A percentile compares a stretch with the other conserved stretches of the same genome.
These are phyloP conservation scores for Metrosideros polymorpha DNA, from an alignment of 441 rosid genomes.

Conservation along the genomic window DNA sequence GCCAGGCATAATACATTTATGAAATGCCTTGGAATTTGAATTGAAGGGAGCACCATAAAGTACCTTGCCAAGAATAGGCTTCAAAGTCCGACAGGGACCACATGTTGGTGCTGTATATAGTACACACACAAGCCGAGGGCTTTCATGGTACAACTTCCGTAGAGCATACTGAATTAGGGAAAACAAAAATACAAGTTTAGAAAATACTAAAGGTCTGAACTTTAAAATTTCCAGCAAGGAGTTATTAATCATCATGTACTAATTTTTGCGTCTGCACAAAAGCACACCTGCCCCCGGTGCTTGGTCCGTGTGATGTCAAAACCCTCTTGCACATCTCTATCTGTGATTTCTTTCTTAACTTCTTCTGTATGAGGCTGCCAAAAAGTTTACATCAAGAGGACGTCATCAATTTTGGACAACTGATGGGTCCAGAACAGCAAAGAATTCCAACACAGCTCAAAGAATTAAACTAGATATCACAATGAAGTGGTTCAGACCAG, in stretches of 20 bases:
- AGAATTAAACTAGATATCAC: background rate
- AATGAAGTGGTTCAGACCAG: background rate
- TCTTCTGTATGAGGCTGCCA: conserved; percentile 84
- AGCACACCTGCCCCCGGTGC: conserved; percentile 77
- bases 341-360: conserved; percentile 72
- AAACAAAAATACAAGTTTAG: background rate
- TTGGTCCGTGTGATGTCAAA: conserved; percentile 74
- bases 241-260: background rate
- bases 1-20: background rate
- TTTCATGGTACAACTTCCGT: conserved; percentile 91
- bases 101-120: conserved; percentile 90
- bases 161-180: conserved; percentile 58
- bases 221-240: background rate
- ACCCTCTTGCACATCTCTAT: conserved; percentile 78
- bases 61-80: conserved; percentile 97
- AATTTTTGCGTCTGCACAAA: background rate
- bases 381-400: conserved; percentile 7
- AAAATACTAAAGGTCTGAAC: background rate
- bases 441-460: background rate
- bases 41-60: background rate
- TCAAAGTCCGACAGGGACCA: conserved; percentile 95
- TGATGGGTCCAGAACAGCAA: background rate
- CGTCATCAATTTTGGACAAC: background rate
- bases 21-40: background rate
- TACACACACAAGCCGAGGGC: conserved; percentile 83